phyloP scores from a whole-genome alignment of 2,329 filamentous ascomycete species.

The Curvularia sp. region DNA sequence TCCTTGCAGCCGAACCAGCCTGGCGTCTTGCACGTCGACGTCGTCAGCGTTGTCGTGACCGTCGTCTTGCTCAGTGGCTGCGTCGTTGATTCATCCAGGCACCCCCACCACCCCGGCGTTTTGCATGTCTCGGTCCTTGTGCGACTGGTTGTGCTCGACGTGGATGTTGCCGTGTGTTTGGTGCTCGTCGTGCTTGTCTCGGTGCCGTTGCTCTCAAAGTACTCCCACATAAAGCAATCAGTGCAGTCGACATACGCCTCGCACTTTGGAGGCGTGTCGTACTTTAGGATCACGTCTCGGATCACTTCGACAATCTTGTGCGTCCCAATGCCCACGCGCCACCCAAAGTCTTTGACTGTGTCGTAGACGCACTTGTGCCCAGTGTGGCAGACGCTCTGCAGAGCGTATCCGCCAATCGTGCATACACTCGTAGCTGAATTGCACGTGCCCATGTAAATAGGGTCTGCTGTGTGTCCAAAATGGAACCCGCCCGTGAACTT shows the following conservation, averaged over 20 bases:
- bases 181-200: slow-evolving; percentile 70
- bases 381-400: slow-evolving; percentile 92
- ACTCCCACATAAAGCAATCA: slow-evolving; percentile 94
- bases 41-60: slow-evolving; percentile 50
- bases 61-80: slow-evolving; percentile 57
- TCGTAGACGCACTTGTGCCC: slow-evolving; percentile 91
- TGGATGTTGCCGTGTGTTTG: slow-evolving; percentile 58
- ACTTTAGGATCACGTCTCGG: slow-evolving; percentile 82
- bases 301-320: slow-evolving; percentile 92
- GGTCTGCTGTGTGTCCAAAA: slow-evolving; percentile 95
- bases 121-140: slow-evolving; percentile 86
- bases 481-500: slow-evolving; percentile 80
- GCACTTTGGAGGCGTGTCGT: slow-evolving; percentile 81
- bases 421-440: slow-evolving; percentile 89
- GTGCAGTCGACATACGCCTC: slow-evolving; percentile 76
- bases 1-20: slow-evolving; percentile 73
- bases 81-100: slow-evolving; percentile 69
- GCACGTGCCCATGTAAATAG: slow-evolving; percentile 91
- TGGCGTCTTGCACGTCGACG: slow-evolving; percentile 58
- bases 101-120: slow-evolving; percentile 93
- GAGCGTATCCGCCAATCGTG: slow-evolving; percentile 88
- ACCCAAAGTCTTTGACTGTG: slow-evolving; percentile 88
- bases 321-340: slow-evolving; percentile 88
- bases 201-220: slow-evolving; percentile 89
- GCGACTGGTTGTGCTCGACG: slow-evolving; percentile 57